Evolutionary conservation across 176 grass and related monocot genomes (phyloP).

Genomic region (Eleusine indica): DNA sequence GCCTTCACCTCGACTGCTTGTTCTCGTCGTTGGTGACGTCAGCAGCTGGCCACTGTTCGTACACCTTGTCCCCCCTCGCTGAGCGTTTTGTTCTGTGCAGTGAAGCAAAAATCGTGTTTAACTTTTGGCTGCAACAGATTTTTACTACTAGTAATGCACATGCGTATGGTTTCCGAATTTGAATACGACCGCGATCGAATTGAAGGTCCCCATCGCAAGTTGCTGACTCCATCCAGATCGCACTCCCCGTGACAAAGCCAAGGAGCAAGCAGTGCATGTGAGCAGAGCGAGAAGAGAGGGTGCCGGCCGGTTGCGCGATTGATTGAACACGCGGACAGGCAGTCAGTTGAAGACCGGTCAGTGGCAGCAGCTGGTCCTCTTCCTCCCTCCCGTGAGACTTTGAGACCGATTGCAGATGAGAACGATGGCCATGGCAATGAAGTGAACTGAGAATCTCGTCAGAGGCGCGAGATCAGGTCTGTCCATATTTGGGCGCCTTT

Average conservation of each 20-base stretch:
- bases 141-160: no score
- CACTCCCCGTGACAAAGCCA: not conserved
- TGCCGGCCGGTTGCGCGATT: not conserved
- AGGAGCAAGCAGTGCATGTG: not conserved
- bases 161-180: not conserved
- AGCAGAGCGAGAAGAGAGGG: not conserved
- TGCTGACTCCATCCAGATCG: not conserved
- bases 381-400: not conserved
- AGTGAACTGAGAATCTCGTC: not conserved
- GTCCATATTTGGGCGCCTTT: not conserved
- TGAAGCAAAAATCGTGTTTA: no score
- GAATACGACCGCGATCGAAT: not conserved
- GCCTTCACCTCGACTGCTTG: no score
- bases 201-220: not conserved
- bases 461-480: not conserved
- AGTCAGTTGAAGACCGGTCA: not conserved
- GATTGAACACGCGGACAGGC: not conserved
- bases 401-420: no score
- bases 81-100: not conserved
- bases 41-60: not conserved
- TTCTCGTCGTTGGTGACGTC: no score
- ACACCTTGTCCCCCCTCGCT: not conserved
- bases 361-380: not conserved
- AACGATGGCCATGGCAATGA: not conserved
- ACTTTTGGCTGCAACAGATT: no score